Conservation (phyloP, 768 basidiomycete species). For the Auricularia sp. region DNA sequence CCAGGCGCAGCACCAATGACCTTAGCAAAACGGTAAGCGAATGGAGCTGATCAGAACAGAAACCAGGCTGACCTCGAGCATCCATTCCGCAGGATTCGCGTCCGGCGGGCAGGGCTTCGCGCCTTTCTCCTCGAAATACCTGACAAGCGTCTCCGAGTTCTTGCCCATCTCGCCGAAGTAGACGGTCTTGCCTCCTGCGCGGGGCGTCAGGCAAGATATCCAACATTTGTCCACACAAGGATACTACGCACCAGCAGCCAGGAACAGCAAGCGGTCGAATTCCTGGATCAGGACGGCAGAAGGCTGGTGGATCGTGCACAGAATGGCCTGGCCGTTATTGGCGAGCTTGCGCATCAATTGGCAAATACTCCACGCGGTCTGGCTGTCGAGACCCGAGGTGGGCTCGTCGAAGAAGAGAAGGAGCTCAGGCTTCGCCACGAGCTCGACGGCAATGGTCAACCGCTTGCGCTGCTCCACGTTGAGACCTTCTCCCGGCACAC, state of each 20-base stretch:
- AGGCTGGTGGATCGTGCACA: slow-evolving; percentile 93
- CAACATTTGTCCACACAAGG: neutral
- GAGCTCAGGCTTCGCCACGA: slow-evolving; percentile 55
- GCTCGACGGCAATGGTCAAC: slow-evolving; percentile 45
- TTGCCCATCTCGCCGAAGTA: slow-evolving; percentile 86
- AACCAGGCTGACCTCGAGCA: slow-evolving; percentile 16
- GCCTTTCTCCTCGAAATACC: slow-evolving; percentile 70
- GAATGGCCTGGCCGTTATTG: slow-evolving; percentile 73
- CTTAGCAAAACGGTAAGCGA: slow-evolving; percentile 5
- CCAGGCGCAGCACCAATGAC: slow-evolving; percentile 53
- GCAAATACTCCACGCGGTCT: slow-evolving; percentile 78
- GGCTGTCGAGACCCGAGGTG: slow-evolving; percentile 79
- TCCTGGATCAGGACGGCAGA: slow-evolving; percentile 28
- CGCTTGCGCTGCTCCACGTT: slow-evolving; percentile 33
- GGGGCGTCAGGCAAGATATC: neutral
- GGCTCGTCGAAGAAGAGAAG: slow-evolving; percentile 86
- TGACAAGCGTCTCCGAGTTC: slow-evolving; percentile 55
- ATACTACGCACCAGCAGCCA: slow-evolving; percentile 9
- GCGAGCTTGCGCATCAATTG: slow-evolving; percentile 67
- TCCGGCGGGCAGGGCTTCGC: slow-evolving; percentile 57
- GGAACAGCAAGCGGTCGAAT: slow-evolving; percentile 29
- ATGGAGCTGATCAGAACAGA: neutral
- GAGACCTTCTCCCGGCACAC: slow-evolving; percentile 21
- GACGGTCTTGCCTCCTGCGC: slow-evolving; percentile 72
- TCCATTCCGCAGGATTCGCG: slow-evolving; percentile 69